phyloP scores from a whole-genome alignment of 1,284 basidiomycete genomes.

The Puccinia triticina region DNA sequence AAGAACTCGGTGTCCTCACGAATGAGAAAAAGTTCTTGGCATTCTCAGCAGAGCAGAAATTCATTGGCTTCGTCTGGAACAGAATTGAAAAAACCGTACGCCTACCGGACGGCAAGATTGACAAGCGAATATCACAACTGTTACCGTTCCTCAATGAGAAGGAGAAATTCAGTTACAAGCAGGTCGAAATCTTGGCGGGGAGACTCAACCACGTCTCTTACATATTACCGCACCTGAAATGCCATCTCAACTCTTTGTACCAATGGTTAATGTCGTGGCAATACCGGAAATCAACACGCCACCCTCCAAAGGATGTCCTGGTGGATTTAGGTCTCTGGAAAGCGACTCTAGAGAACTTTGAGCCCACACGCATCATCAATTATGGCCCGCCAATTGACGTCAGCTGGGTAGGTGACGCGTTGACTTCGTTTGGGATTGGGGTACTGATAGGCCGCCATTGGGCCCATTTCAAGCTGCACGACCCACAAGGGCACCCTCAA shows the following conservation, averaged over 20 bases:
- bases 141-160: neutral
- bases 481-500: neutral
- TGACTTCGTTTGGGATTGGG: too few relatives aligned
- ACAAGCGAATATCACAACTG: neutral
- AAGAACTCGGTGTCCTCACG: neutral
- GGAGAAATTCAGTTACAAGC: neutral
- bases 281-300: too few relatives aligned
- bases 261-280: too few relatives aligned
- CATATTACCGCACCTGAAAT: too few relatives aligned
- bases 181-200: constrained; percentile 18
- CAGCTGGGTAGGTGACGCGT: too few relatives aligned
- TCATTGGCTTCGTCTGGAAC: too few relatives aligned
- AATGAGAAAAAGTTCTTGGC: neutral
- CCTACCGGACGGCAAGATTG: neutral
- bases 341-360: neutral
- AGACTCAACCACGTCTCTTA: too few relatives aligned
- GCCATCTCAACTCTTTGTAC: too few relatives aligned
- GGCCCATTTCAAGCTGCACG: too few relatives aligned
- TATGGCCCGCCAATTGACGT: too few relatives aligned
- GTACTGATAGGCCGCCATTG: too few relatives aligned
- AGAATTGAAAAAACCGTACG: constrained; percentile 14
- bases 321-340: neutral
- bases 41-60: constrained; percentile 2
- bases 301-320: neutral
- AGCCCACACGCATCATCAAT: too few relatives aligned